Evolutionary conservation across 2,329 filamentous ascomycete genomes (phyloP).

Genomic region (Neonectria punicea): DNA sequence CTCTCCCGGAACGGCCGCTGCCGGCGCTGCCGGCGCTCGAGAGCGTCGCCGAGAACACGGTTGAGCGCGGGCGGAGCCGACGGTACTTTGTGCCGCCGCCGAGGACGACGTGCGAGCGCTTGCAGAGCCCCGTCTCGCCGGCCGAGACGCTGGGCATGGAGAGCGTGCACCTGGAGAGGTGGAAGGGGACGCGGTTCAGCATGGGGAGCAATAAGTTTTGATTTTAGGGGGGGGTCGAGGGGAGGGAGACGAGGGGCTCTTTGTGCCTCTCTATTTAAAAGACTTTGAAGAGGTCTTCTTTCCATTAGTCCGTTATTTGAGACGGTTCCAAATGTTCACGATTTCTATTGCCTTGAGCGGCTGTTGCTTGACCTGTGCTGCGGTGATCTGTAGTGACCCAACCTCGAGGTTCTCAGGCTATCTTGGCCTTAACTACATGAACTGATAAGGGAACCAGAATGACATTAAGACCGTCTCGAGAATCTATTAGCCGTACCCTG

Average conservation of each 20-base stretch:
- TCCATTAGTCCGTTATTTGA: background rate
- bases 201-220: conserved; percentile 34
- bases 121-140: conserved; percentile 30
- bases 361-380: background rate
- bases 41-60: conserved; percentile 10
- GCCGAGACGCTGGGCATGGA: conserved; percentile 7
- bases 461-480: background rate
- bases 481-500: too few species aligned
- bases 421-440: background rate
- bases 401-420: background rate
- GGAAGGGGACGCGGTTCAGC: conserved; percentile 24
- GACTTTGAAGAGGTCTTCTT: background rate
- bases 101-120: conserved; percentile 23
- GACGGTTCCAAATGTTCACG: background rate
- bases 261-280: background rate
- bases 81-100: conserved; percentile 37
- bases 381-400: background rate
- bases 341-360: background rate
- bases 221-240: conserved; percentile 4
- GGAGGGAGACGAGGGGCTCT: background rate
- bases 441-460: background rate
- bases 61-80: conserved; percentile 14
- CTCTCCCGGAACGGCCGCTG: background rate
- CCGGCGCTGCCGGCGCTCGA: background rate
- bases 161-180: conserved; percentile 26